Percentiles rank a stretch among this genome's conserved stretches.
Evolutionary conservation across 2,329 filamentous ascomycete genomes (phyloP).

Genomic region (Chalaropsis ovoidea): DNA sequence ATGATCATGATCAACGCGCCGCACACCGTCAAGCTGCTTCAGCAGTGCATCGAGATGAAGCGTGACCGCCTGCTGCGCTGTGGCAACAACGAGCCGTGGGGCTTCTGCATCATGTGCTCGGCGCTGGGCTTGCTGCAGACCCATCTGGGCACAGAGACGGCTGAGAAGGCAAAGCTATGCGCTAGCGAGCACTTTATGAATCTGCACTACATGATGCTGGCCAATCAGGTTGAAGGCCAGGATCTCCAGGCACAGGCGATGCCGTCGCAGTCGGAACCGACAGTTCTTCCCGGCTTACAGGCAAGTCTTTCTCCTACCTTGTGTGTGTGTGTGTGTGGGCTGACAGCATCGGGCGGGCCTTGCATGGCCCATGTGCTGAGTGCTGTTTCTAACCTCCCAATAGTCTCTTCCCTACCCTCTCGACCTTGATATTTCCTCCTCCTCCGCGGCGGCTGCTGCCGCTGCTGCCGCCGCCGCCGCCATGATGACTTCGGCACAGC

Average conservation of each 20-base stretch:
- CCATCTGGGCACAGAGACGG: slow-evolving; percentile 47
- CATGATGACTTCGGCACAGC: slow-evolving; percentile 9
- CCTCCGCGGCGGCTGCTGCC: slow-evolving; percentile 15
- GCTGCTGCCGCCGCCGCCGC: slow-evolving; percentile 9
- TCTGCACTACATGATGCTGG: slow-evolving; percentile 47
- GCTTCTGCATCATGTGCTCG: slow-evolving; percentile 53
- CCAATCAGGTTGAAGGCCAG: slow-evolving; percentile 36
- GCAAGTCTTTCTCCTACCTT: background rate
- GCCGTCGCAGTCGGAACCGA: background rate
- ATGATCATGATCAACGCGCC: slow-evolving; percentile 54
- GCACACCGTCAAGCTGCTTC: slow-evolving; percentile 51
- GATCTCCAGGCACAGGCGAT: background rate
- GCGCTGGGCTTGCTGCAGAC: slow-evolving; percentile 50
- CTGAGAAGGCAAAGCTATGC: slow-evolving; percentile 48
- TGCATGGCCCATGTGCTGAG: background rate
- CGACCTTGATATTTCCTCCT: slow-evolving; percentile 19
- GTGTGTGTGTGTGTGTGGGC: background rate
- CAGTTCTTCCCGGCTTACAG: slow-evolving; percentile 8
- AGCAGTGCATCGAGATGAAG: slow-evolving; percentile 51
- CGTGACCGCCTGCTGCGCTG: slow-evolving; percentile 51
- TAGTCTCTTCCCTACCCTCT: slow-evolving; percentile 23
- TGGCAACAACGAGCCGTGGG: slow-evolving; percentile 55
- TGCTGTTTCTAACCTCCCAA: background rate
- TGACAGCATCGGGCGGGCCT: background rate
- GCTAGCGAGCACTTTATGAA: slow-evolving; percentile 51